These are phyloP conservation scores for Pelargonium cotyledonis DNA, from an alignment of 441 rosid genomes.

Conservation along the genomic window DNA sequence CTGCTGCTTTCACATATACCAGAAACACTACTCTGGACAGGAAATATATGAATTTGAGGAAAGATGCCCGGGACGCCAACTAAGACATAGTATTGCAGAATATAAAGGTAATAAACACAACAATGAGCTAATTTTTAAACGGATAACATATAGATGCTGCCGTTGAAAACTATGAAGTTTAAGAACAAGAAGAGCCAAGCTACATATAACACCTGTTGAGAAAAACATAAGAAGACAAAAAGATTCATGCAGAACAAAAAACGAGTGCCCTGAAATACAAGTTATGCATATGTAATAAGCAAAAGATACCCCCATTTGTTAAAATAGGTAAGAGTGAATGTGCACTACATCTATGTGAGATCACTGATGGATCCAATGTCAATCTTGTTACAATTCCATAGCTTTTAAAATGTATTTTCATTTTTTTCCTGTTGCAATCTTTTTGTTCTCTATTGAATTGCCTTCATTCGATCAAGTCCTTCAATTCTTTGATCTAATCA, in stretches of 20 bases:
- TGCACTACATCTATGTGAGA: not conserved
- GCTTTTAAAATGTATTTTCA: not conserved
- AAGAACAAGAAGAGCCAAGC: conserved; percentile 5
- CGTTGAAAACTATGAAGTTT: conserved; percentile 9
- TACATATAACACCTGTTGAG: not conserved
- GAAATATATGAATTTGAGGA: not conserved
- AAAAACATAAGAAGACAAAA: not conserved
- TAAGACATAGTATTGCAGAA: not conserved
- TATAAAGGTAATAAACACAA: too few species aligned
- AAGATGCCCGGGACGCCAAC: not conserved
- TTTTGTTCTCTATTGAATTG: not conserved
- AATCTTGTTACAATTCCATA: not conserved
- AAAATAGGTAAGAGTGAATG: not conserved
- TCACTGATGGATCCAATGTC: conserved; percentile 3
- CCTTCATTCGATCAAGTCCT: not conserved
- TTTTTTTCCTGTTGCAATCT: not conserved
- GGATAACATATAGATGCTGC: not conserved
- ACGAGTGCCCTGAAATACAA: not conserved
- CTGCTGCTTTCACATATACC: conserved; percentile 2
- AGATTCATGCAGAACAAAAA: not conserved
- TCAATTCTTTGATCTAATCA: conserved; percentile 9
- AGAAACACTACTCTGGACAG: not conserved
- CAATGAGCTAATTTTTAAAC: not conserved
- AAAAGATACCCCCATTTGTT: not conserved
- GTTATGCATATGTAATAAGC: not conserved